Base-by-base conservation (phyloP, 2,329 filamentous ascomycete species). In the Trichophyton rubrum region DNA sequence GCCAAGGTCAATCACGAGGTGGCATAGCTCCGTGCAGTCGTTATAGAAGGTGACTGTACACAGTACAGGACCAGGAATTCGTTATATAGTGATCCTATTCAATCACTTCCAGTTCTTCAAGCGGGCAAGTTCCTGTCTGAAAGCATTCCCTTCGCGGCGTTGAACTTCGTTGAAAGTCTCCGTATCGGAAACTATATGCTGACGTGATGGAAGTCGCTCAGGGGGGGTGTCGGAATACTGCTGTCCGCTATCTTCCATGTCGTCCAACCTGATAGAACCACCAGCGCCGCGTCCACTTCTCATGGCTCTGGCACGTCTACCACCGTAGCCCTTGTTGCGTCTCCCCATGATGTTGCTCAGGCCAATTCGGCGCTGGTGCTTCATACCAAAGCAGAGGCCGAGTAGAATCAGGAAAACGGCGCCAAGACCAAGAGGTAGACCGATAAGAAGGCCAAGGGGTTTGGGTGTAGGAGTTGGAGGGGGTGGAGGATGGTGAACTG, bases 311-410 rank as follows among this genome's bases (percentile, higher is more conserved):
- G 72, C 73, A 62, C 74, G 72, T 8, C 70, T 66, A 9, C 66
- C 66, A 1, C 70, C 73, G 60, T 77, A 76, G 2, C 74, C 74
- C 58, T 66, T 70, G n/a, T 62, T 64, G 55, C 69, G 66, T 15
- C 70, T 64, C 13, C 69, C 69, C 70, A 72, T 73, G 61, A 73
- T 62, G 53, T 68, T 73, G 5, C 69, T 71, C 1, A 75, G 56
- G 3, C 70, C 72, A 61, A 74, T 72, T 38, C 62, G 66, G 49
- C 75, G 70, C 24, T 71, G 71, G 59, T 73, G 70, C 11, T 72
- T 67, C 73, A 77, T 77, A 11, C 75, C 72, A 60, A 75, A 71
- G 43, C 66, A 75, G 17, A 77, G 62, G 2, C 71, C 73, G n/a
- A 68, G 61, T 13, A 73, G 64, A 38, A 77, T 69, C 15, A 73